Conservation (phyloP, 805 yeast genomes). For the Saccharomycopsis javanensis region DNA sequence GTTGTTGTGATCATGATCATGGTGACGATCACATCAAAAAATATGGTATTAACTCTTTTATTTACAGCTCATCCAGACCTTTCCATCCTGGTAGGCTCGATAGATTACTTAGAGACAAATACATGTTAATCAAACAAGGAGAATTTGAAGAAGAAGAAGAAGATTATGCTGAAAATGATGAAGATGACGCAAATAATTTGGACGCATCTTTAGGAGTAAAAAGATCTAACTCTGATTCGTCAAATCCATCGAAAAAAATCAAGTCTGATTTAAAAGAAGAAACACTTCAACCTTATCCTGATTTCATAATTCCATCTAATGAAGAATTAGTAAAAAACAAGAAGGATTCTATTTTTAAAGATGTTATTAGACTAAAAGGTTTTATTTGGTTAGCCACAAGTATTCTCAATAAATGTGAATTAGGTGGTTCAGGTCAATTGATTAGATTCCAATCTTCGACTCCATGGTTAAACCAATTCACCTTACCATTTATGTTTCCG, state of each 20-base stretch:
- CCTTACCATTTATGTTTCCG: conserved; percentile 7
- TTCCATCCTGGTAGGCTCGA: conserved; percentile 38
- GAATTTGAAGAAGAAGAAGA: conserved; percentile 21
- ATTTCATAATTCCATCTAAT: conserved; percentile 19
- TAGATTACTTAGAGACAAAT: conserved; percentile 30
- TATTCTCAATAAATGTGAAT: conserved; percentile 16
- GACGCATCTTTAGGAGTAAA: background rate
- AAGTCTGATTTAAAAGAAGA: conserved; percentile 2
- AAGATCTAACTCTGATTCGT: background rate
- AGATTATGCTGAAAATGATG: conserved; percentile 9
- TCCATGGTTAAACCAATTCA: conserved; percentile 15
- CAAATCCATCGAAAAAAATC: conserved; percentile 2
- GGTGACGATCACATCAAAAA: conserved; percentile 24
- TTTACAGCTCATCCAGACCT: conserved; percentile 34
- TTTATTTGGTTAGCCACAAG: conserved; percentile 38
- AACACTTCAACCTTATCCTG: conserved; percentile 1
- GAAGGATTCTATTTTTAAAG: conserved; percentile 29
- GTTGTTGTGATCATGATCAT: background rate
- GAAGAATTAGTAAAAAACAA: conserved; percentile 28
- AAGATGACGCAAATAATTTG: conserved; percentile 10
- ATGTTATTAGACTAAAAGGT: conserved; percentile 34
- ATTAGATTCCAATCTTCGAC: conserved; percentile 14
- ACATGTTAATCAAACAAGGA: conserved; percentile 24
- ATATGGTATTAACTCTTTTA: conserved; percentile 36
- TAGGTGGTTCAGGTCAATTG: conserved; percentile 18